Evolutionary conservation across 177 flowering plant genomes (phyloP).

Genomic region (Vitis hybrid): DNA sequence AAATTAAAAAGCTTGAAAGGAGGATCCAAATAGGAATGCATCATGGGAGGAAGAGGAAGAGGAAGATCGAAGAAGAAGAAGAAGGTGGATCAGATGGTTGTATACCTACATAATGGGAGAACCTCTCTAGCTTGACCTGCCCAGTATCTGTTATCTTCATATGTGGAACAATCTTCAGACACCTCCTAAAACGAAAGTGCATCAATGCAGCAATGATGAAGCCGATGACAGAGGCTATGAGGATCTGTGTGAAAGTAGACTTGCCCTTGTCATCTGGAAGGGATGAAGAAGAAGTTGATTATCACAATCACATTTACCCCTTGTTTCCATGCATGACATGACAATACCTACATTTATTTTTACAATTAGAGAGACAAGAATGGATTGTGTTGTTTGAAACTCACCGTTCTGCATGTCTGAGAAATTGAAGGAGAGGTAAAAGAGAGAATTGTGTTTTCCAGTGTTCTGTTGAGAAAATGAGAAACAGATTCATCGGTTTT

Average conservation of each 20-base stretch:
- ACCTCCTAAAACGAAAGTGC: slow-evolving; percentile 33
- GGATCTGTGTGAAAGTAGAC: slow-evolving; percentile 40
- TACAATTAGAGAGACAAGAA: too few relatives aligned
- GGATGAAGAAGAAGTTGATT: not conserved
- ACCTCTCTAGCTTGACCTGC: slow-evolving; percentile 46
- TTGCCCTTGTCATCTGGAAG: slow-evolving; percentile 20
- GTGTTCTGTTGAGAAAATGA: too few relatives aligned
- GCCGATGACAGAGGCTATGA: slow-evolving; percentile 54
- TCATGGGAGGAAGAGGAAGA: not conserved
- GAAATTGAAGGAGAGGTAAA: not conserved
- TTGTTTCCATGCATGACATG: not conserved
- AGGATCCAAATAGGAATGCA: too few relatives aligned
- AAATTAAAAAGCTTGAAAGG: not conserved
- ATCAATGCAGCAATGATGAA: slow-evolving; percentile 46
- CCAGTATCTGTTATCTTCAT: slow-evolving; percentile 26
- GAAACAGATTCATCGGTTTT: too few relatives aligned
- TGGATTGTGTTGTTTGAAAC: not conserved
- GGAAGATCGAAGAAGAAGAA: not conserved
- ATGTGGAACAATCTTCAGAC: slow-evolving; percentile 45
- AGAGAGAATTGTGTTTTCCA: too few relatives aligned
- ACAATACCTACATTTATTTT: not conserved
- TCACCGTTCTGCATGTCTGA: too few relatives aligned
- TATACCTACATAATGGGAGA: slow-evolving; percentile 69
- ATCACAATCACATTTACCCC: not conserved
- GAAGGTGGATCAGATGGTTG: not conserved